A percentile compares a stretch with the other conserved stretches of the same genome.
Conservation (phyloP, 805 yeast species). For the Dipodascopsis tothii region DNA sequence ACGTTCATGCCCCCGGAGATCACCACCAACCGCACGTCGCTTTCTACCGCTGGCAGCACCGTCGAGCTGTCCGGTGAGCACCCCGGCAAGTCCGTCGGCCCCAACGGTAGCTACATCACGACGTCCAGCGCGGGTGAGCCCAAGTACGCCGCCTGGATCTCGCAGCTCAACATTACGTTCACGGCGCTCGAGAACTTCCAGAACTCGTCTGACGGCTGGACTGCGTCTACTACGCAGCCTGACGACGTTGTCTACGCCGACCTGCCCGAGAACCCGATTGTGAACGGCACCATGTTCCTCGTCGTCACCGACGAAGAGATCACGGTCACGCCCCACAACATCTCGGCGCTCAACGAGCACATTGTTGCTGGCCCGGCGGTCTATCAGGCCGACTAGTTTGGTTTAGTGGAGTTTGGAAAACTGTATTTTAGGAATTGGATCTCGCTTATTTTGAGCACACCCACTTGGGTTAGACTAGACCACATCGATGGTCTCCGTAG, state of each 20-base stretch:
- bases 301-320: conserved; percentile 6
- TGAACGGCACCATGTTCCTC: conserved; percentile 9
- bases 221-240: conserved; percentile 11
- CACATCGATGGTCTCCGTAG: no score
- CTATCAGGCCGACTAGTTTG: conserved; percentile 4
- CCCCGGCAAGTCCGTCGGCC: conserved; percentile 12
- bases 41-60: conserved; percentile 5
- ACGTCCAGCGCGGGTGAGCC: conserved; percentile 6
- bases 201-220: conserved; percentile 3
- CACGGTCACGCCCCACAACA: conserved; percentile 8
- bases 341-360: conserved; percentile 7
- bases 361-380: conserved; percentile 13
- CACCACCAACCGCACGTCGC: conserved; percentile 7
- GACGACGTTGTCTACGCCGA: conserved; percentile 3
- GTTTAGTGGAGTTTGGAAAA: no score
- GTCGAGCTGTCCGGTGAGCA: conserved; percentile 3
- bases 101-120: conserved; percentile 9
- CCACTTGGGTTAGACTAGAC: no score
- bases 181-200: conserved; percentile 3
- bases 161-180: conserved; percentile 12
- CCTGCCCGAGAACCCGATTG: conserved; percentile 1
- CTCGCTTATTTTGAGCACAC: no score
- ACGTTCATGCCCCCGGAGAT: conserved; percentile 3
- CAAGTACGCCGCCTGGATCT: conserved; percentile 12
- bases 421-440: no score